Conservation (phyloP, 352 stramenopile species). For the Phytophthora agathidicida region DNA sequence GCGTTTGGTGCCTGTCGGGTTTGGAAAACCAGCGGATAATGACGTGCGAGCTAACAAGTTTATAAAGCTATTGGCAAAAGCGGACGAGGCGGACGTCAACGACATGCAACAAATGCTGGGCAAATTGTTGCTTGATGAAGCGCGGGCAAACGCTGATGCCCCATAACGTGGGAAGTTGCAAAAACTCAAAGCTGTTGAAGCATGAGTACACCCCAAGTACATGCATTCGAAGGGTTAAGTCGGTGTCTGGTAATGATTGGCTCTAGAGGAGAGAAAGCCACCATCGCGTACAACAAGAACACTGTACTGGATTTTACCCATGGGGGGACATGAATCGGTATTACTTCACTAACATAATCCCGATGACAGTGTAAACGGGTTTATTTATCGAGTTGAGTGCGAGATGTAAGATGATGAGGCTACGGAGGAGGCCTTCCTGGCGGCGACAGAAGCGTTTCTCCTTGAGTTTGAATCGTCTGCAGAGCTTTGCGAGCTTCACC, state of each 20-base stretch:
- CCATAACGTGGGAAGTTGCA: no score
- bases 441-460: constrained; percentile 10
- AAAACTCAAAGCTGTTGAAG: no score
- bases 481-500: background rate
- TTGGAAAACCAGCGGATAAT: constrained; percentile 21
- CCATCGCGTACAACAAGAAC: no score
- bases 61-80: constrained; percentile 25
- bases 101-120: constrained; percentile 33
- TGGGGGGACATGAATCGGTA: no score
- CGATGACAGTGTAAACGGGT: no score
- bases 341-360: no score
- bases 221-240: no score
- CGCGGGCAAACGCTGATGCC: background rate
- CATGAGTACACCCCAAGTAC: no score
- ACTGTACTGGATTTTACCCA: no score
- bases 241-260: no score
- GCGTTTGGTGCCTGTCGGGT: constrained; percentile 17
- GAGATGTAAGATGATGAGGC: constrained; percentile 6
- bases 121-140: constrained; percentile 25
- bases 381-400: no score
- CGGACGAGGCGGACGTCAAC: constrained; percentile 28
- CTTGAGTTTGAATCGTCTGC: constrained; percentile 5
- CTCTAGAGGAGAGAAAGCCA: no score
- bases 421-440: constrained; percentile 6
- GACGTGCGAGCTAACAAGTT: constrained; percentile 19